Evolutionary conservation across 495 filamentous ascomycete genomes (phyloP).

Genomic region (Hapsidospora chrysogenum): DNA sequence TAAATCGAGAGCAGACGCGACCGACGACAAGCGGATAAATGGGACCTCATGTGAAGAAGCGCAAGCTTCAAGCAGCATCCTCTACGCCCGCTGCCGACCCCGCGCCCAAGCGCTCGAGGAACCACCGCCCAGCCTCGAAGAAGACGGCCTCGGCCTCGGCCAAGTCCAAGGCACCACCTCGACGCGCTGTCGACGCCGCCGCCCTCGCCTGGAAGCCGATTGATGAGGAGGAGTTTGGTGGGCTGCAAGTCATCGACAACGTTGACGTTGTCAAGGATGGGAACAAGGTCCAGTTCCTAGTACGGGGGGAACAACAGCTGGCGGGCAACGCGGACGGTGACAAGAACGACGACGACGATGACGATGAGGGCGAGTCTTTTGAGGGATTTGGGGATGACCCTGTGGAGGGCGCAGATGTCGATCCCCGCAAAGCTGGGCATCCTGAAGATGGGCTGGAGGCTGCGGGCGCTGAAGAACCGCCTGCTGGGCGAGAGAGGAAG

Average conservation of each 20-base stretch:
- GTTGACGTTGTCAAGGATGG: conserved; percentile 58
- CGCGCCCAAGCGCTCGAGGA: conserved; percentile 1
- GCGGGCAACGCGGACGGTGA: too few species aligned
- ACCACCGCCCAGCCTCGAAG: background rate
- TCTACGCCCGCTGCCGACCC: conserved; percentile 8
- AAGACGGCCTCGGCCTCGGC: background rate
- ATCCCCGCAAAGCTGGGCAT: conserved; percentile 3
- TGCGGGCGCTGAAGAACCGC: background rate
- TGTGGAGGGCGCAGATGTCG: conserved; percentile 6
- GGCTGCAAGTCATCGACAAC: conserved; percentile 80
- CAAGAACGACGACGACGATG: too few species aligned
- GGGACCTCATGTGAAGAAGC: conserved; percentile 1
- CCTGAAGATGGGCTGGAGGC: conserved; percentile 2
- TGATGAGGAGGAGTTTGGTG: conserved; percentile 82
- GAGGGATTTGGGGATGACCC: conserved; percentile 34
- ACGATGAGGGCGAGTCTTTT: conserved; percentile 26
- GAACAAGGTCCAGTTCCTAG: conserved; percentile 35
- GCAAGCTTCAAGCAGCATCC: conserved; percentile 1
- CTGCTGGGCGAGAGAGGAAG: background rate
- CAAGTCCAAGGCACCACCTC: conserved; percentile 11
- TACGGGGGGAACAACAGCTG: too few species aligned
- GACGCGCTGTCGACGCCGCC: conserved; percentile 29
- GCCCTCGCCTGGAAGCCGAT: conserved; percentile 71
- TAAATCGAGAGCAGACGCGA: background rate
- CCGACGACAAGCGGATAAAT: background rate